Base-by-base conservation (phyloP, 352 stramenopile genomes). In the Phytophthora idaei region DNA sequence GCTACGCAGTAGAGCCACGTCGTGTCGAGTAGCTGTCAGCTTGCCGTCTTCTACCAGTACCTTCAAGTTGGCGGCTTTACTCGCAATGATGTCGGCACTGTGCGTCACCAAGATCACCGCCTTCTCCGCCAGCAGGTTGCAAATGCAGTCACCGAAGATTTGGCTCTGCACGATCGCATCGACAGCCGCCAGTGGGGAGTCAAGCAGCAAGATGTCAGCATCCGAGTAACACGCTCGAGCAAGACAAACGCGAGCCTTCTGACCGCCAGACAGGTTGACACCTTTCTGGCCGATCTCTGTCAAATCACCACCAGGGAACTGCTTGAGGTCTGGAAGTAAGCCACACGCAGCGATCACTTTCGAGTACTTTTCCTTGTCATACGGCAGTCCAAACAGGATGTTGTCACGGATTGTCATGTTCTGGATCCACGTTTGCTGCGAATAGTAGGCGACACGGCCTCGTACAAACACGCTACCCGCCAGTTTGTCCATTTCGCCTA, bases 331-430 rank as follows among this genome's bases (percentile, higher is more conserved):
- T 21, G 17, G 17, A 21, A 21, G 17, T 21, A 21, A 21, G 17
- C 17, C 17, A 21, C 17, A 21, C 17, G 78, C 78, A 25, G 76
- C 59, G 7, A 97, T 60, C n/a, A 91, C 86, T 4, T 45, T 48
- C 9, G 69, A 15, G 57, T 93, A 93, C 41, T 70, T 74, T 3
- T 63, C 57, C 50, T 70, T 59, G 53, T 91, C 71, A 27, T 76
- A 90, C 10, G 69, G 49, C 32, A 78, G 57, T 21, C 92, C 92
- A 64, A 98, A 99, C 1, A 98, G 70, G 63, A 99, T 95, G 73
- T 99, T 99, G 29, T 98, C 86, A 11, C 78, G 75, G 14, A 99
- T 72, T 8, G 91, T 96, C 60, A 90, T 94, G 81, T 99, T 99
- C 69, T 98, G 85, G 59, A 99, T 98, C 78, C 97, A 98, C 34